phyloP scores from a whole-genome alignment of 768 basidiomycete genomes.

The Panaeolus cyanescens region DNA sequence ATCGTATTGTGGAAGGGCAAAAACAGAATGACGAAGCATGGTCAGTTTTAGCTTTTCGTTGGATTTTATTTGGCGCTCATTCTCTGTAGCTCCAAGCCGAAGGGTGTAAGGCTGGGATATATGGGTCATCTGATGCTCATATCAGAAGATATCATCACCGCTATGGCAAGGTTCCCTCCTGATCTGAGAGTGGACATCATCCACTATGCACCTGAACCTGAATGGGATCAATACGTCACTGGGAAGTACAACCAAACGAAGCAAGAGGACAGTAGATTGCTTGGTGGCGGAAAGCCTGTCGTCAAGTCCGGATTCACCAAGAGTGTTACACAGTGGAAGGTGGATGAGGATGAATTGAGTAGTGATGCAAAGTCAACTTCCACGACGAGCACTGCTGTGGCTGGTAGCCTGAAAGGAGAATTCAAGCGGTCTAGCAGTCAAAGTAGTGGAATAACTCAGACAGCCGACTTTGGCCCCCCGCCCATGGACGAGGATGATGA shows the following conservation, averaged over 20 bases:
- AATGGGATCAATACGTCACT: slow-evolving; percentile 90
- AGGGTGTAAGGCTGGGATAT: slow-evolving; percentile 83
- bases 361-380: slow-evolving; percentile 13
- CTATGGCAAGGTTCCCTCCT: slow-evolving; percentile 84
- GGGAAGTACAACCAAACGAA: slow-evolving; percentile 88
- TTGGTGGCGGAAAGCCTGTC: slow-evolving; percentile 86
- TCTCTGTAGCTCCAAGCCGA: slow-evolving; percentile 59
- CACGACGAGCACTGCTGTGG: slow-evolving; percentile 12
- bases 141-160: slow-evolving; percentile 90
- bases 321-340: slow-evolving; percentile 55
- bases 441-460: slow-evolving; percentile 46
- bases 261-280: slow-evolving; percentile 71
- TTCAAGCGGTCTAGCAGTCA: slow-evolving; percentile 52
- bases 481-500: slow-evolving; percentile 47
- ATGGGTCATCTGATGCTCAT: slow-evolving; percentile 98
- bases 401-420: slow-evolving; percentile 50
- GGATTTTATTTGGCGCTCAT: slow-evolving; percentile 4
- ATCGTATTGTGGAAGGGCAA: slow-evolving; percentile 87
- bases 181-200: slow-evolving; percentile 70
- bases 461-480: slow-evolving; percentile 65
- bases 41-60: slow-evolving; percentile 34
- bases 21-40: slow-evolving; percentile 74
- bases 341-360: slow-evolving; percentile 62
- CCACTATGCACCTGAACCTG: slow-evolving; percentile 67
- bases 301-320: slow-evolving; percentile 35